Conservation (phyloP, 106 monocot species). For the Dioscorea dumetorum region DNA sequence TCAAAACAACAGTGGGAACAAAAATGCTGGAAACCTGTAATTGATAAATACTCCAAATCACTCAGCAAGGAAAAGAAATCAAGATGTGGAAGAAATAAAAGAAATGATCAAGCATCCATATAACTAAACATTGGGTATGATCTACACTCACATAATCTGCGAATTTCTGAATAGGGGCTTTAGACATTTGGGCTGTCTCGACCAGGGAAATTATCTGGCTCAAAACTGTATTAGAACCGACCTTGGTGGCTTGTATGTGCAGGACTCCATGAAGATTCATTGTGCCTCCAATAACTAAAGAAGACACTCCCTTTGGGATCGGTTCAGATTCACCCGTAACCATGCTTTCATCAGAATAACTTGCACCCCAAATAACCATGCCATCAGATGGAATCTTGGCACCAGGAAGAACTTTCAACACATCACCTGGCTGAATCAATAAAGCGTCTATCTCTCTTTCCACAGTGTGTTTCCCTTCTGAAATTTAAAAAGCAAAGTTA, state of each 20-base stretch:
- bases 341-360: conserved; percentile 95
- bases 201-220: conserved; percentile 94
- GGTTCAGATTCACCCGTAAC: conserved; percentile 90
- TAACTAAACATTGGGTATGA: not conserved
- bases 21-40: conserved; percentile 89
- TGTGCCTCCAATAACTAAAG: conserved; percentile 83
- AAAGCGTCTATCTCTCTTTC: conserved; percentile 92
- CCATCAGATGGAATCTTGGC: conserved; percentile 88
- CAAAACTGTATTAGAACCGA: conserved; percentile 75
- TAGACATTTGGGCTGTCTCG: conserved; percentile 97
- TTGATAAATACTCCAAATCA: not conserved
- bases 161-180: conserved; percentile 97
- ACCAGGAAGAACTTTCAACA: conserved; percentile 88
- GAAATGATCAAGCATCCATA: not conserved
- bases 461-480: conserved; percentile 58
- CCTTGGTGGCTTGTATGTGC: conserved; percentile 73
- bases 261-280: conserved; percentile 88
- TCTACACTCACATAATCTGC: conserved; percentile 80
- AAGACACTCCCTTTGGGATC: conserved; percentile 56
- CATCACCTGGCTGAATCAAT: conserved; percentile 82
- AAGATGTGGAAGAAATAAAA: not conserved
- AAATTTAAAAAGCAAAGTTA: conserved; percentile 4
- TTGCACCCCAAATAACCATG: conserved; percentile 74
- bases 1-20: conserved; percentile 66
- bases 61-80: not conserved